Percentiles rank a stretch among this genome's conserved stretches.
Evolutionary conservation across 116 monocot genomes (phyloP).

Genomic region (Zostera marina): DNA sequence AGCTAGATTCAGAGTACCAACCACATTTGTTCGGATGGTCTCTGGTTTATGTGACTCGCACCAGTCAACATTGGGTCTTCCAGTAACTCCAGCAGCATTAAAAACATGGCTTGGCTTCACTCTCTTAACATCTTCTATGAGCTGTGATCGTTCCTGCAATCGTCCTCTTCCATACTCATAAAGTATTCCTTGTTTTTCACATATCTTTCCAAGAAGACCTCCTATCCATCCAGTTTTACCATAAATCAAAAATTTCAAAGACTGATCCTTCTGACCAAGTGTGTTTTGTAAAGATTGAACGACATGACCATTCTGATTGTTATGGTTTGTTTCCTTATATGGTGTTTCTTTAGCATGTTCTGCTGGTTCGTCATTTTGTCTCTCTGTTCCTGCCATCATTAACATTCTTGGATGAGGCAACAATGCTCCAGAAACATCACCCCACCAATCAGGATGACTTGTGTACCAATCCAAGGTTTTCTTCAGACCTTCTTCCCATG

Average conservation of each 20-base stretch:
- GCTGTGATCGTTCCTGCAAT: slow-evolving; percentile 32
- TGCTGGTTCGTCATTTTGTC: slow-evolving; percentile 15
- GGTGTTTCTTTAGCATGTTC: slow-evolving; percentile 18
- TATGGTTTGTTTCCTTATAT: neutral
- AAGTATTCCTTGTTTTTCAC: slow-evolving; percentile 40
- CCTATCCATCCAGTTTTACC: slow-evolving; percentile 66
- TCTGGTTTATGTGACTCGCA: slow-evolving; percentile 60
- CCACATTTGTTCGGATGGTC: slow-evolving; percentile 48
- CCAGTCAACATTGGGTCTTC: slow-evolving; percentile 74
- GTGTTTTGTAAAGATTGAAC: slow-evolving; percentile 8
- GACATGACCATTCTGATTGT: slow-evolving; percentile 11
- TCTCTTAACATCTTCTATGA: slow-evolving; percentile 36
- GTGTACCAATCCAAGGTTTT: slow-evolving; percentile 76
- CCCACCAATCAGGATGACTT: slow-evolving; percentile 67
- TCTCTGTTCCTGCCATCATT: slow-evolving; percentile 54
- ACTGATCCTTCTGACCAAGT: neutral
- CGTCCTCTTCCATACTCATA: slow-evolving; percentile 52
- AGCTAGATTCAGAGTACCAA: slow-evolving; percentile 50
- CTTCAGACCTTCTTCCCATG: slow-evolving; percentile 56
- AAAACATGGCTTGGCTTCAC: slow-evolving; percentile 68
- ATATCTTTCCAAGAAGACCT: slow-evolving; percentile 49
- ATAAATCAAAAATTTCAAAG: slow-evolving; percentile 55
- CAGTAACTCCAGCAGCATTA: slow-evolving; percentile 64
- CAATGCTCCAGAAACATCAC: slow-evolving; percentile 65
- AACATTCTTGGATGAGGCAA: slow-evolving; percentile 73